Base-by-base conservation (phyloP, 352 stramenopile genomes). In the Pseudoperonospora humuli region DNA sequence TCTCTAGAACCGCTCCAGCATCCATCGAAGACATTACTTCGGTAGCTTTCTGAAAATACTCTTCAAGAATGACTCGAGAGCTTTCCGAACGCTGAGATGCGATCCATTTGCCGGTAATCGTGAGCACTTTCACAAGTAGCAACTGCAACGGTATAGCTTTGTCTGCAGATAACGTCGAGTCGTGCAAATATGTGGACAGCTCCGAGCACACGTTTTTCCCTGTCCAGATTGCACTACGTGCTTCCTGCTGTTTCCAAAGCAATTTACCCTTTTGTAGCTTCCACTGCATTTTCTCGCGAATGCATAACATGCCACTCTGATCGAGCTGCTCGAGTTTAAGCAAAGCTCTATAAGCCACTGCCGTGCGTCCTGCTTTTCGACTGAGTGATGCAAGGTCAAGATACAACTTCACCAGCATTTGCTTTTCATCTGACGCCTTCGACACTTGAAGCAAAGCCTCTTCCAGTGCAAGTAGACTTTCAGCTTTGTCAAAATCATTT, bases 41-140 rank as follows among this genome's bases (percentile, higher is more conserved):
- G 0, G 78, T 82, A 32, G 91, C 89, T 45, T 84, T 84, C 35
- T 88, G 61, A 19, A 98, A 84, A 54, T 93, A 97, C 0, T 86
- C 74, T n/a, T 95, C 78, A 1, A 97, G 64, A 64, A 98, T 95
- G n/a, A 80, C 64, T 62, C 86, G 75, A 6, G 82, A 93, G 56
- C 78, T 85, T 49, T 97, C 89, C 1, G 92, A 90, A 40, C 93
- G 90, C 53, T 97, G 86, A 43, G 86, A 85, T 14, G 85, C 83
- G 55, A 98, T 86, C 93, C 93, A 98, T 34, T 87, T 84, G 11
- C 93, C 91, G 31, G 86, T 95, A 6, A 77, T 67, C 3, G 78
- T 88, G 18, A 94, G 46, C 4, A 71, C 70, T 19, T 72, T 57
- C 3, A 87, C 69, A 15, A 75, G 74, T 4, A 88, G 40, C 36